phyloP scores from a whole-genome alignment of 148 eudicot species.

The Arbutus unedo region DNA sequence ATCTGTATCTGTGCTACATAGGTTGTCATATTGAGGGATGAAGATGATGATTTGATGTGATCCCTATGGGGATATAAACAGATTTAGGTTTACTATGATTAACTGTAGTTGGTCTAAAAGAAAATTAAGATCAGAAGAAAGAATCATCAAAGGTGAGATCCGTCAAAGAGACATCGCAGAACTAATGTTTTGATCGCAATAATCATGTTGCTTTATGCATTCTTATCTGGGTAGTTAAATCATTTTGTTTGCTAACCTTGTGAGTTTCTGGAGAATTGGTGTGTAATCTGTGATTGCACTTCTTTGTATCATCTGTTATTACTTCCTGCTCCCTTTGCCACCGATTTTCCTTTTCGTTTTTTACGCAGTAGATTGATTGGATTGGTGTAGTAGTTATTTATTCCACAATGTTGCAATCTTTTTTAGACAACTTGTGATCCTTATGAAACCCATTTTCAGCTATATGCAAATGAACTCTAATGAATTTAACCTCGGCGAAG shows the following conservation, averaged over 20 bases:
- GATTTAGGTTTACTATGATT: background rate
- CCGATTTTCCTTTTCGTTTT: background rate
- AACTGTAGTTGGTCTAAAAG: background rate
- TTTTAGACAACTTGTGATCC: slow-evolving; percentile 12
- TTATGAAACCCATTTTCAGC: slow-evolving; percentile 44
- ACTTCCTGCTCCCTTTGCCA: slow-evolving; percentile 8
- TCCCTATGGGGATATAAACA: background rate
- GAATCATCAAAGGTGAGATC: background rate
- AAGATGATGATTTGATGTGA: background rate
- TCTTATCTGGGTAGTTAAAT: background rate
- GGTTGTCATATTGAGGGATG: background rate
- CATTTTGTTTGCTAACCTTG: background rate
- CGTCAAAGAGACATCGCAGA: background rate
- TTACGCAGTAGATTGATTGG: background rate
- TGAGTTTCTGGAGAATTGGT: background rate
- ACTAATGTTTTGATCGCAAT: background rate
- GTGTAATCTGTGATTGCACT: background rate
- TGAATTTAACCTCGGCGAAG: slow-evolving; percentile 69
- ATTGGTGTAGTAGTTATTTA: background rate
- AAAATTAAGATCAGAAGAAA: background rate
- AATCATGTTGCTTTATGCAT: background rate
- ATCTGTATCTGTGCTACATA: too few relatives aligned
- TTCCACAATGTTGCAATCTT: background rate
- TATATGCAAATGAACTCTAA: slow-evolving; percentile 50
- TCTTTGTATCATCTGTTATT: background rate